Evolutionary conservation across 345 rosid species (phyloP).

Genomic region (Noccaea bulbosa): DNA sequence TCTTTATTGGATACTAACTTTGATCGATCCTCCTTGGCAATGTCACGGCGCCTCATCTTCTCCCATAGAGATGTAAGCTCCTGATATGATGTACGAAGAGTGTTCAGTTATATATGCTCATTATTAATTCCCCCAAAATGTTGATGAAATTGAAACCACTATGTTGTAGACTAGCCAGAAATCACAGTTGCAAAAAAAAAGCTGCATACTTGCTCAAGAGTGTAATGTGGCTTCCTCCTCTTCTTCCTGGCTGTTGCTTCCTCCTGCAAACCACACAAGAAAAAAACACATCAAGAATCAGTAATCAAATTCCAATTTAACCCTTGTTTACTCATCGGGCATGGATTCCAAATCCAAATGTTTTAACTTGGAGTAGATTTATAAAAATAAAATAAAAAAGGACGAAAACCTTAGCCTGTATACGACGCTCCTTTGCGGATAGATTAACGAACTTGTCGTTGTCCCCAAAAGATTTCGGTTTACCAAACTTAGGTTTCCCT

Average conservation of each 20-base stretch:
- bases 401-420: slow-evolving; percentile 39
- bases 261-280: slow-evolving; percentile 52
- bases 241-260: slow-evolving; percentile 81
- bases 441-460: slow-evolving; percentile 17
- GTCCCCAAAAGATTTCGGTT: slow-evolving; percentile 27
- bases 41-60: slow-evolving; percentile 87
- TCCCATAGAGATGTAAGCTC: slow-evolving; percentile 94
- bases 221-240: slow-evolving; percentile 82
- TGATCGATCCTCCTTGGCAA: slow-evolving; percentile 82
- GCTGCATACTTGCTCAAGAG: slow-evolving; percentile 68
- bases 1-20: slow-evolving; percentile 52
- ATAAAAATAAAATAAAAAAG: not conserved
- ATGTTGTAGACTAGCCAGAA: too few relatives aligned
- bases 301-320: not conserved
- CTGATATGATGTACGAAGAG: slow-evolving; percentile 43
- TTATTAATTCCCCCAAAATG: too few relatives aligned
- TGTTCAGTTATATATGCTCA: slow-evolving; percentile 2
- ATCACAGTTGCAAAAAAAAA: not conserved
- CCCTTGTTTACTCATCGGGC: not conserved
- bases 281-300: slow-evolving; percentile 2
- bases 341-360: not conserved
- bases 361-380: not conserved
- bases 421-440: slow-evolving; percentile 42
- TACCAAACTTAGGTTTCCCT: slow-evolving; percentile 15
- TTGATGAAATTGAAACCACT: too few relatives aligned